Percentiles rank a stretch among this genome's conserved stretches.
These are phyloP conservation scores for Hysterangium stoloniferum DNA, from an alignment of 768 basidiomycete species.

Conservation along the genomic window DNA sequence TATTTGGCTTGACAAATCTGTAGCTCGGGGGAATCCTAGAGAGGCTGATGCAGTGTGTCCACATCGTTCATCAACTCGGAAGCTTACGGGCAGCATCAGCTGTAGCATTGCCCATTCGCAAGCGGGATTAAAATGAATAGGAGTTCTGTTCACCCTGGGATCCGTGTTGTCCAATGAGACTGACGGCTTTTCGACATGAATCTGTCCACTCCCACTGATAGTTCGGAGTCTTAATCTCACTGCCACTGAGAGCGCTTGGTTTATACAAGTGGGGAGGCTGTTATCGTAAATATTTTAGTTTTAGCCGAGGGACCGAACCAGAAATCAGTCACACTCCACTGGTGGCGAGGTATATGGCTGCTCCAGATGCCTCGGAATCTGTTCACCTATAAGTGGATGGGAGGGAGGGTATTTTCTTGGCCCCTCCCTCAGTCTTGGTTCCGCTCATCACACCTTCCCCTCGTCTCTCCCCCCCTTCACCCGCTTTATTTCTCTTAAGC, in stretches of 20 bases:
- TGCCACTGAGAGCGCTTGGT: constrained; percentile 7
- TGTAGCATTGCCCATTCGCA: neutral
- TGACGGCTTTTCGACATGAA: neutral
- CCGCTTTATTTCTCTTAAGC: neutral
- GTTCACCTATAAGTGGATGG: constrained; percentile 9
- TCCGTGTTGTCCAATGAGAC: constrained; percentile 3
- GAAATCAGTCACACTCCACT: constrained; percentile 11
- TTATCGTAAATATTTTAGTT: constrained; percentile 10
- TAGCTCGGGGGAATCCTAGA: too few relatives aligned
- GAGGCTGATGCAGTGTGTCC: too few relatives aligned
- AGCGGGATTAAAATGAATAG: neutral
- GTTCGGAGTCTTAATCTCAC: constrained; percentile 1
- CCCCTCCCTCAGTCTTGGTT: constrained; percentile 3
- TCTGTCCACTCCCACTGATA: neutral
- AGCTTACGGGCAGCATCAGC: neutral
- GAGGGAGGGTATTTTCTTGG: constrained; percentile 3
- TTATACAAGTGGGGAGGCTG: constrained; percentile 10
- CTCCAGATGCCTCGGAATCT: constrained; percentile 12
- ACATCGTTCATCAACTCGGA: too few relatives aligned
- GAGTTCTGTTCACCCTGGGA: neutral
- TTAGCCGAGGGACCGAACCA: constrained; percentile 4
- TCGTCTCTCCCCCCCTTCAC: neutral
- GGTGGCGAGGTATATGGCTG: constrained; percentile 11
- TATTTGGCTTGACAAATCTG: too few relatives aligned
- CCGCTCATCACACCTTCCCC: constrained; percentile 3